Evolutionary conservation across 1,284 basidiomycete species (phyloP).

Genomic region (Cutaneotrichosporon sp.): DNA sequence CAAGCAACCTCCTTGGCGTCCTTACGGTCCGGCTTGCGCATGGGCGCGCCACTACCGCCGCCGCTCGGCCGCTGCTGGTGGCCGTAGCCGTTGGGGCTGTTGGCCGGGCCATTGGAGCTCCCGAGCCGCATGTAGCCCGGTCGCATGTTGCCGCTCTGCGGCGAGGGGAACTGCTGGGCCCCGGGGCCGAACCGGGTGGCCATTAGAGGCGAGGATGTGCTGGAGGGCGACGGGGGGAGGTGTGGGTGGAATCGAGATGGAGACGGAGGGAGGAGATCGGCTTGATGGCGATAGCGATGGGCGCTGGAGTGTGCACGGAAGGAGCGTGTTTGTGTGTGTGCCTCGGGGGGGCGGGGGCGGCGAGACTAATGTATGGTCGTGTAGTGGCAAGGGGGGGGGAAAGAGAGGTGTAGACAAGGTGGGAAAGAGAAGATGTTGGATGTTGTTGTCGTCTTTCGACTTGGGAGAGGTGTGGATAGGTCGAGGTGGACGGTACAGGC

Average conservation of each 20-base stretch:
- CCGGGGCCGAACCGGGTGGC: slow-evolving; percentile 16
- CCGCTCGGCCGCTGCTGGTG: slow-evolving; percentile 7
- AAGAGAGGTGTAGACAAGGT: background rate
- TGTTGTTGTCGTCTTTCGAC: background rate
- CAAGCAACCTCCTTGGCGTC: slow-evolving; percentile 44
- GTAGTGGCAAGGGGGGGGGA: background rate
- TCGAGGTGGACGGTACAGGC: no score
- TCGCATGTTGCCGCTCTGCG: slow-evolving; percentile 1
- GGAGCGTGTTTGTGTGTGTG: background rate
- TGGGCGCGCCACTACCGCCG: background rate
- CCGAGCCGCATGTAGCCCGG: slow-evolving; percentile 16
- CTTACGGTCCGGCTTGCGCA: slow-evolving; percentile 17
- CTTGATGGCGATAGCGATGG: background rate
- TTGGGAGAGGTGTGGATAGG: no score
- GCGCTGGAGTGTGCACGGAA: background rate
- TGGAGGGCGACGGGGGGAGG: background rate
- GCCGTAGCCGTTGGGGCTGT: background rate
- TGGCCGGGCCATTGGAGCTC: background rate
- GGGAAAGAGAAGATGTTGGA: background rate
- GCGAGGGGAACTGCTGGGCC: slow-evolving; percentile 1
- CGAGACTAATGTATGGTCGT: background rate
- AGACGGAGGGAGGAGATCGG: background rate
- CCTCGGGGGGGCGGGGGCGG: no score
- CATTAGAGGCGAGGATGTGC: slow-evolving; percentile 5
- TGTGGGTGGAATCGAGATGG: background rate